These are phyloP conservation scores for Teratosphaeria viscida DNA, from an alignment of 2,329 filamentous ascomycete species.

Conservation along the genomic window DNA sequence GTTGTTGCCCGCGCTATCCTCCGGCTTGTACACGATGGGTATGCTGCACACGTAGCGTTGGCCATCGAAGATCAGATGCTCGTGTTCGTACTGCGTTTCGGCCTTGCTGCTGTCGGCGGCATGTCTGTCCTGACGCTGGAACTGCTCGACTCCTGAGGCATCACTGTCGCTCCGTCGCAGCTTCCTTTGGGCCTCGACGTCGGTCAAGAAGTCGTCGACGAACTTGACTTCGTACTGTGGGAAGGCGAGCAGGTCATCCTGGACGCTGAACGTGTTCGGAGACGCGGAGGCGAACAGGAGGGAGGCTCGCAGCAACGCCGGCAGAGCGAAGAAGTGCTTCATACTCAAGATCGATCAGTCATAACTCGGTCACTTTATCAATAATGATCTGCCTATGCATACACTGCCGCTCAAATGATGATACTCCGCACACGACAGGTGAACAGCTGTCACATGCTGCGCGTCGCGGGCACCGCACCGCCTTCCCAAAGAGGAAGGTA, in stretches of 20 bases:
- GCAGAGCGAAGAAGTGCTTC: slow-evolving; percentile 39
- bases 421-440: not conserved
- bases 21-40: slow-evolving; percentile 53
- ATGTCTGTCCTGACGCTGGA: slow-evolving; percentile 6
- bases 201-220: slow-evolving; percentile 55
- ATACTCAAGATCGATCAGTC: slow-evolving; percentile 17
- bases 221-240: slow-evolving; percentile 79
- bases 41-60: slow-evolving; percentile 76
- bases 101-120: slow-evolving; percentile 4
- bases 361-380: not conserved
- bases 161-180: slow-evolving; percentile 30
- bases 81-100: slow-evolving; percentile 41
- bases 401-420: not conserved
- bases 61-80: slow-evolving; percentile 61
- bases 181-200: slow-evolving; percentile 55
- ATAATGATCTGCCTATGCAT: not conserved
- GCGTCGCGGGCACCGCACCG: not conserved
- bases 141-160: slow-evolving; percentile 11
- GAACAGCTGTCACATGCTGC: not conserved
- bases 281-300: slow-evolving; percentile 40
- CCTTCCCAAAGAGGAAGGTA: not conserved
- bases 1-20: slow-evolving; percentile 1
- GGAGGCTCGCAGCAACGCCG: slow-evolving; percentile 36
- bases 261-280: slow-evolving; percentile 62
- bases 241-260: slow-evolving; percentile 77